Evolutionary conservation across 1,284 basidiomycete species (phyloP).

Genomic region (Austroboletus novae-zelandiae): DNA sequence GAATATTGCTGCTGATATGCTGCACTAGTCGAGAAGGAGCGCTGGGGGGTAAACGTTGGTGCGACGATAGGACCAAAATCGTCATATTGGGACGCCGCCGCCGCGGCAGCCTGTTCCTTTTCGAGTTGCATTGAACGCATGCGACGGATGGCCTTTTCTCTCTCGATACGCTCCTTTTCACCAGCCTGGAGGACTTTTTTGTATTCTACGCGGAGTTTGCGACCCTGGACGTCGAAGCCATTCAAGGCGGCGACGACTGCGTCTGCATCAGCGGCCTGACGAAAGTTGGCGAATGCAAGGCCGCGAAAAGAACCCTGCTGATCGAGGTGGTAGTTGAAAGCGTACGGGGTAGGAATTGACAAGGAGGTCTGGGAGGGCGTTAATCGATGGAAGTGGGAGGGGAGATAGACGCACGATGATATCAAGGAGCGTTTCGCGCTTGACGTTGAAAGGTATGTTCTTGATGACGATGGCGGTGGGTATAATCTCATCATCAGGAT

Average conservation of each 20-base stretch:
- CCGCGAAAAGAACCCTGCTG: conserved; percentile 95
- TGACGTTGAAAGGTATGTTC: conserved; percentile 99
- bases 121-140: conserved; percentile 97
- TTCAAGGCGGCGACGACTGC: conserved; percentile 94
- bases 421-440: conserved; percentile 91
- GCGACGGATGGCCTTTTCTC: conserved; percentile 97
- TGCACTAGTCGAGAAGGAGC: conserved; percentile 63
- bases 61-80: conserved; percentile 60
- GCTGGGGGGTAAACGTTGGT: conserved; percentile 50
- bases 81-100: conserved; percentile 41
- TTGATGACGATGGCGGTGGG: conserved; percentile 99
- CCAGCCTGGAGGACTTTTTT: conserved; percentile 99
- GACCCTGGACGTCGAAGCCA: conserved; percentile 95
- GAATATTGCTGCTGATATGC: conserved; percentile 62
- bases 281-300: conserved; percentile 98
- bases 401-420: conserved; percentile 75
- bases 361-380: conserved; percentile 68
- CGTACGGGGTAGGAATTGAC: conserved; percentile 96
- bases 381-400: conserved; percentile 16
- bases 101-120: conserved; percentile 57
- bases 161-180: conserved; percentile 98
- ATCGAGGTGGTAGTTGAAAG: conserved; percentile 98
- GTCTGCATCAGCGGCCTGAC: conserved; percentile 87
- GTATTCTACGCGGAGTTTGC: conserved; percentile 98
- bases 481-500: conserved; percentile 88